Evolutionary conservation across 345 rosid species (phyloP), one percentile per base, ranked within the genome.

Genomic region (Heritiera littoralis): DNA sequence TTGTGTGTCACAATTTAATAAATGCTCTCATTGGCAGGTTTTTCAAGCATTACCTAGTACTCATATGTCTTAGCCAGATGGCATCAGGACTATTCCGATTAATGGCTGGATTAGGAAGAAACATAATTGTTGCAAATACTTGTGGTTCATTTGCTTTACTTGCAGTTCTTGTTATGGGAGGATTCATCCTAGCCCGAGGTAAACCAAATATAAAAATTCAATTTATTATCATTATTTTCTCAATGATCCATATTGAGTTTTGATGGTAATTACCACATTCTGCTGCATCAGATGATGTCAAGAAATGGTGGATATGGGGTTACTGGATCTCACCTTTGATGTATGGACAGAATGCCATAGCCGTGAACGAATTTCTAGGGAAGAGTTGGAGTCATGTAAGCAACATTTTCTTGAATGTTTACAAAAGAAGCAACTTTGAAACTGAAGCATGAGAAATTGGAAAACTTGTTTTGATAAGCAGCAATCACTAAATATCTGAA

Each of bases 251-350:
- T 52, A 23, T 73, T 60, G 5, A 74, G 79, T 65, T 80, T 52
- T 84, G 63, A 74, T 46, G 13, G n/a, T 20, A 67, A 85, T 60
- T 12, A 6, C 17, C 68, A 14, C 71, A 18, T 74, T 72, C 10
- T 66, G 68, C 76, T 81, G 46, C 46, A 43, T 49, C 83, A 91
- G 94, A 81, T 23, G 46, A 91, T 46, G 81, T 91, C 32, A 87
- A 87, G 83, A 83, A 69, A 65, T 91, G 92, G 92, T 91, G 92
- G 95, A 12, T 86, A 76, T 91, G 95, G 93, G 95, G 90, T 75
- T 91, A 88, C 66, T 91, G 95, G 93, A 11, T 77, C 63, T 91
- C 95, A 1, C 95, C 95, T 0, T 52, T 91, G 89, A 89, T 87
- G 90, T 91, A 89, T 23, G 89, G 77, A 55, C 95, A 91, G 77